Evolutionary conservation across 306 rosid genomes (phyloP), one percentile per base, ranked within the genome.

Genomic region (Cyamopsis tetragonoloba): DNA sequence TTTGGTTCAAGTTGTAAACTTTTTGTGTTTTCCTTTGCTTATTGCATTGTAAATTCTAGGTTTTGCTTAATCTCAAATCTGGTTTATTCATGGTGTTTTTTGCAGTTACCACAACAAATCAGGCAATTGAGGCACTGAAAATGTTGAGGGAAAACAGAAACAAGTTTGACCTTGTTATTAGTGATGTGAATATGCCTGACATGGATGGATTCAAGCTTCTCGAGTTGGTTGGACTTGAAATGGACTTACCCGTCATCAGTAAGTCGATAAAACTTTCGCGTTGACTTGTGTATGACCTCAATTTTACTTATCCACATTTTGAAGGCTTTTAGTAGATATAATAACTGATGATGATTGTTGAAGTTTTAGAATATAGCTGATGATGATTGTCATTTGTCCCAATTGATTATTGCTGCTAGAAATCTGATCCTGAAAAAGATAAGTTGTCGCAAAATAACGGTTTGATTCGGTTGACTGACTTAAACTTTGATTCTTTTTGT

Each of bases 161-260:
- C 38, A 76, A 62, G 71, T 88, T 78, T 80, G 97, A 91, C 77
- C 85, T 91, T 6, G 97, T 88, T 70, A 88, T 91, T 24, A 91
- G 89, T 65, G 97, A 88, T 78, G 96, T 91, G 8, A 79, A 81
- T 42, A 91, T 88, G 97, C 97, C 97, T 6, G 95, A 88, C 83
- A 86, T 91, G 85, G 91, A 91, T 70, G 97, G 97, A 58, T 91
- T 91, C 67, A 88, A 88, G 88, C 96, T 88, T 12, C 96, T 91
- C 72, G 97, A 91, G 69, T 81, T 73, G 51, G 81, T 91, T 77
- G 97, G 97, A 43, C 91, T 84, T 60, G 97, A 91, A 76, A 91
- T 91, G 97, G 97, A 91, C 84, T 79, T 91, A 17, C 97, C 97
- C 32, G 97, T 91, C 9, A 91, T 91, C 50, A 88, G 97, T 91